Evolutionary conservation across 2,329 filamentous ascomycete genomes (phyloP).

Genomic region (Zymoseptoria ardabiliae): DNA sequence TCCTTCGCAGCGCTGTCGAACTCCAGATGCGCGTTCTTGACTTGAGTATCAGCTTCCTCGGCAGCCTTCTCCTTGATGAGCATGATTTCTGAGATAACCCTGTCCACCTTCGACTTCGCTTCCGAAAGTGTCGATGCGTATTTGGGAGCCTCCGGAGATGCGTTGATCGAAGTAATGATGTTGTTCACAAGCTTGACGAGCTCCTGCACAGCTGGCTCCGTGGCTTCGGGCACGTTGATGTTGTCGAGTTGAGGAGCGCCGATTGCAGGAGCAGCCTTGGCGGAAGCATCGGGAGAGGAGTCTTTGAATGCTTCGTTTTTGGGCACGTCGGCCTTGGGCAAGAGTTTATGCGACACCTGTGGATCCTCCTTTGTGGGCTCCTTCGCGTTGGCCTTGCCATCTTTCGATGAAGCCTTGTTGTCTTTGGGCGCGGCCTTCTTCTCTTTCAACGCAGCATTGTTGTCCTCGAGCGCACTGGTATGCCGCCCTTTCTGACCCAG

Average conservation of each 20-base stretch:
- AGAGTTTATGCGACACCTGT: constrained; percentile 8
- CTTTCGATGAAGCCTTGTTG: constrained; percentile 10
- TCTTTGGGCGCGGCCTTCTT: constrained; percentile 14
- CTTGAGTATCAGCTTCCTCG: constrained; percentile 65
- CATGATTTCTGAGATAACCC: constrained; percentile 71
- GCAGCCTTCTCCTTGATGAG: constrained; percentile 63
- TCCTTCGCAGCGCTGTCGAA: constrained; percentile 84
- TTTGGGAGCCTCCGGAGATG: constrained; percentile 68
- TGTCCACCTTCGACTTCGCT: constrained; percentile 74
- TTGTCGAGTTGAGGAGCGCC: constrained; percentile 65
- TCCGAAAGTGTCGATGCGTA: constrained; percentile 73
- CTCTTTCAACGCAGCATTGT: constrained; percentile 19
- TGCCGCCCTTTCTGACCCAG: constrained; percentile 47
- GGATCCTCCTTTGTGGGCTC: constrained; percentile 21
- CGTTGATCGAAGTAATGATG: constrained; percentile 87
- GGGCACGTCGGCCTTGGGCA: constrained; percentile 18
- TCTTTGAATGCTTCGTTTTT: constrained; percentile 17
- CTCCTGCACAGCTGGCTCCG: constrained; percentile 84
- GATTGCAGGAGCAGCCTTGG: constrained; percentile 36
- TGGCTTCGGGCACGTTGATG: constrained; percentile 64
- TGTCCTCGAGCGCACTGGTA: constrained; percentile 50
- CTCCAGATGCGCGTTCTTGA: constrained; percentile 62
- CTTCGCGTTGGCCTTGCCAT: constrained; percentile 4
- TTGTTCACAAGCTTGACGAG: constrained; percentile 93
- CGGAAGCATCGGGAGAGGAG: constrained; percentile 43